Evolutionary conservation across 1,284 basidiomycete species (phyloP).

Genomic region (Apiotrichum siamense): DNA sequence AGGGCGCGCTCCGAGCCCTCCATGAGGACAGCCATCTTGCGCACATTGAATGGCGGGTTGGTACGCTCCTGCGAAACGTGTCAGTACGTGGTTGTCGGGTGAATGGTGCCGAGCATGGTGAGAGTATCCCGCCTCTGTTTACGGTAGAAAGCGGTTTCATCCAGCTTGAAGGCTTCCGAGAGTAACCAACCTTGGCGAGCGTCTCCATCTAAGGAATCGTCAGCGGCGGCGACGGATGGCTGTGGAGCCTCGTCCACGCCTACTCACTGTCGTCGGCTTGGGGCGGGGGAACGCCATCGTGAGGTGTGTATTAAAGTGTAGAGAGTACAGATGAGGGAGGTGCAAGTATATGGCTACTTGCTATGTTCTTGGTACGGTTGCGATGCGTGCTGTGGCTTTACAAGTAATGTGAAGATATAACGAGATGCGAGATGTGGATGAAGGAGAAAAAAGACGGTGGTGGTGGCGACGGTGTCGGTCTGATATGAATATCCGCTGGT

Average conservation of each 20-base stretch:
- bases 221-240: background rate
- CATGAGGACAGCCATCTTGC: constrained; percentile 45
- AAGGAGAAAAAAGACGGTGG: too few relatives aligned
- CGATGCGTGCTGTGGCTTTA: too few relatives aligned
- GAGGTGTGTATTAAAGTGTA: background rate
- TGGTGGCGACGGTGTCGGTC: too few relatives aligned
- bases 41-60: constrained; percentile 52
- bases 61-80: constrained; percentile 44
- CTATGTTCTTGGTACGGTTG: too few relatives aligned
- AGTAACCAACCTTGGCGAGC: constrained; percentile 37
- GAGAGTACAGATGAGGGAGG: background rate
- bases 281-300: constrained; percentile 45
- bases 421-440: too few relatives aligned
- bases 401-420: too few relatives aligned
- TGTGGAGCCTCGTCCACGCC: background rate
- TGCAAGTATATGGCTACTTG: background rate
- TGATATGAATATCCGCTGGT: too few relatives aligned
- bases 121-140: too few relatives aligned
- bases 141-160: too few relatives aligned
- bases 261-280: constrained; percentile 44
- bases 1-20: constrained; percentile 45
- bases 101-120: background rate
- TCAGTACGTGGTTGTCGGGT: background rate
- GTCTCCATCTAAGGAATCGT: constrained; percentile 41
- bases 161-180: background rate